Evolutionary conservation across 306 rosid genomes (phyloP), one percentile per base, ranked within the genome.

Genomic region (Begonia masoniana): DNA sequence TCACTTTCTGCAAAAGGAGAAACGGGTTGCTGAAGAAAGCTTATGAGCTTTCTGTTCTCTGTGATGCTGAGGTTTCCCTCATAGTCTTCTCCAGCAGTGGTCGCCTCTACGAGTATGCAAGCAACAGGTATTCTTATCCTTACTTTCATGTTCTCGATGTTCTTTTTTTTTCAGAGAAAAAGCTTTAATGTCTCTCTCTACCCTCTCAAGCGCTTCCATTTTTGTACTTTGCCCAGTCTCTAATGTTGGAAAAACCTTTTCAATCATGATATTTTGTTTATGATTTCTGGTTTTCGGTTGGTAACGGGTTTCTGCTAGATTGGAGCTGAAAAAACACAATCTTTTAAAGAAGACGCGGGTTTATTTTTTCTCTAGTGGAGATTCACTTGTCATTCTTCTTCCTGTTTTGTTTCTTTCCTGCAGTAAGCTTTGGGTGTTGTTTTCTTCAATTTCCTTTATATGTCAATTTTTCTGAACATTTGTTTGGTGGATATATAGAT

Each of bases 21-120:
- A 92, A 86, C 63, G 96, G 99, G 0, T 63, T 92, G 43, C 82
- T 92, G 36, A 92, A 92, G 74, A 92, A 92, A 61, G 99, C 99
- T 7, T 92, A 92, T 77, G 99, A 92, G 61, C 73, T 92, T 59
- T 92, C 99, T 68, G 99, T 92, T 43, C 94, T 92, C 13, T 92
- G 99, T 77, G 99, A 92, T 72, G 99, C 99, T 7, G 99, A 92
- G 68, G 87, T 92, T 62, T 93, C 99, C 57, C 83, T 92, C 36
- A 77, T 92, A 7, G 99, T 92, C 71, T 92, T 92, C 93, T 92
- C 99, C 51, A 83, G 51, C 84, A 92, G 99, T 5, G 99, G 99
- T 14, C 96, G 99, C 51, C 96, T 92, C 61, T 86, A 86, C 65
- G 99, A 92, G 72, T 92, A 92, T 70, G 88, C 99, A 58, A 92